Evolutionary conservation across 1,284 basidiomycete genomes (phyloP).

Genomic region (Apiotrichum gracile): DNA sequence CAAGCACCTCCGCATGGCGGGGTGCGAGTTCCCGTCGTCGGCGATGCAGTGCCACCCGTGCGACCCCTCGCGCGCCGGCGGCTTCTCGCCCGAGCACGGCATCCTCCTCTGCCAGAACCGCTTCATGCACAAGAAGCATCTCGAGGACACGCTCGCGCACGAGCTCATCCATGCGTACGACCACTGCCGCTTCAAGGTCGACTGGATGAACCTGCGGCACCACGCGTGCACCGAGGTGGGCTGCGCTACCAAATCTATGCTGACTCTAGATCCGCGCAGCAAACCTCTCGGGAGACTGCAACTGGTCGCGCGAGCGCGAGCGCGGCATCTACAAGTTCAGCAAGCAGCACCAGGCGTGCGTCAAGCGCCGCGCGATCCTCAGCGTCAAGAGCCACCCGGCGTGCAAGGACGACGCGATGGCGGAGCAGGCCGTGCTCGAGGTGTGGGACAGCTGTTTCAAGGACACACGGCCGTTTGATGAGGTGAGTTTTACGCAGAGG

Average conservation of each 20-base stretch:
- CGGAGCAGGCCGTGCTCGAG: conserved; percentile 85
- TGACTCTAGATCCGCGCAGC: conserved; percentile 77
- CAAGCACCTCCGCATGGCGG: conserved; percentile 66
- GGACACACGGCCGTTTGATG: conserved; percentile 94
- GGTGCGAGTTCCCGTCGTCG: conserved; percentile 59
- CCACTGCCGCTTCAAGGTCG: conserved; percentile 86
- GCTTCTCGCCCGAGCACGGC: conserved; percentile 70
- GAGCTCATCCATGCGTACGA: conserved; percentile 97
- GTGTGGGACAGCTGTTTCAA: conserved; percentile 95
- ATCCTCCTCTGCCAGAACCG: conserved; percentile 77
- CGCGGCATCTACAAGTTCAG: conserved; percentile 72
- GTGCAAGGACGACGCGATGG: conserved; percentile 69
- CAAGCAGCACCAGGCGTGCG: conserved; percentile 91
- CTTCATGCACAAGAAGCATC: conserved; percentile 72
- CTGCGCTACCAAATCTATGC: no score
- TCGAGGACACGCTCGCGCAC: conserved; percentile 89
- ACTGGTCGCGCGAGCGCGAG: conserved; percentile 68
- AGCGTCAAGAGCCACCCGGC: conserved; percentile 74
- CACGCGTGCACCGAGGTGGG: conserved; percentile 92
- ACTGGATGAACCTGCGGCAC: conserved; percentile 84
- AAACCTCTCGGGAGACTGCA: conserved; percentile 87
- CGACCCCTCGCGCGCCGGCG: conserved; percentile 66
- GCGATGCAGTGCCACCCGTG: conserved; percentile 81
- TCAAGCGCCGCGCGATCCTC: conserved; percentile 75
- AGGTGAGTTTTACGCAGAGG: conserved; percentile 53